Evolutionary conservation across 2,329 filamentous ascomycete species (phyloP), one percentile per base, ranked within the genome.

Genomic region (Ophiostoma himal-ulmi): DNA sequence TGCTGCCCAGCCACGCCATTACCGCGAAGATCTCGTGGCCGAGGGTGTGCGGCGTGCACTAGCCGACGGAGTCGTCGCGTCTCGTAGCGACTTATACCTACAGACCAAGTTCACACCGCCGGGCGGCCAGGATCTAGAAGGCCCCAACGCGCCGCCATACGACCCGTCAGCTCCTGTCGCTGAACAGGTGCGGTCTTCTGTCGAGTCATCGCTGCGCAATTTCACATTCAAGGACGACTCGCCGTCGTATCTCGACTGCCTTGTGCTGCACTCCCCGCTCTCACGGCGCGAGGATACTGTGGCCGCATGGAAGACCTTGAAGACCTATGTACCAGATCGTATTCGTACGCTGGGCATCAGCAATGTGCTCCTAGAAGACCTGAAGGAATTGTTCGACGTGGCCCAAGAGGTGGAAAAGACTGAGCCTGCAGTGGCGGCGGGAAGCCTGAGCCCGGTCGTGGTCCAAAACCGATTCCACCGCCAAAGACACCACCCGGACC

Each of bases 61-160:
- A 68, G 75, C 79, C 7, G 84, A 88, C 41, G 86, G 86, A 1
- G 78, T 86, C n/a, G 80, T 91, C 66, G 83, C 64, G 0, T 39
- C 36, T 14, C 79, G 82, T 5, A 75, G 83, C 65, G 86, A 90
- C 44, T 75, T 94, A 66, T 92, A 89, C 77, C 82, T 94, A 64
- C 92, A 96, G 84, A 94, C 92, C n/a, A 95, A 94, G 78, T 95
- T 90, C 80, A 92, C 90, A 1, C 84, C 89, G 0, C 78, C 87
- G 5, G 78, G 79, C 20, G 88, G 86, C 34, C 91, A 94, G 77
- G 86, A 89, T 75, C 81, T 80, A 1, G 75, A 79, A 30, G 64
- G 44, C 3, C 44, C 65, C 14, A 78, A 79, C 57, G 83, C 86
- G 67, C 82, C 88, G 79, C 90, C 90, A 0, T 92, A 92, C 78